phyloP scores from a whole-genome alignment of 139 green algal genomes.

The Micromonas commoda region DNA sequence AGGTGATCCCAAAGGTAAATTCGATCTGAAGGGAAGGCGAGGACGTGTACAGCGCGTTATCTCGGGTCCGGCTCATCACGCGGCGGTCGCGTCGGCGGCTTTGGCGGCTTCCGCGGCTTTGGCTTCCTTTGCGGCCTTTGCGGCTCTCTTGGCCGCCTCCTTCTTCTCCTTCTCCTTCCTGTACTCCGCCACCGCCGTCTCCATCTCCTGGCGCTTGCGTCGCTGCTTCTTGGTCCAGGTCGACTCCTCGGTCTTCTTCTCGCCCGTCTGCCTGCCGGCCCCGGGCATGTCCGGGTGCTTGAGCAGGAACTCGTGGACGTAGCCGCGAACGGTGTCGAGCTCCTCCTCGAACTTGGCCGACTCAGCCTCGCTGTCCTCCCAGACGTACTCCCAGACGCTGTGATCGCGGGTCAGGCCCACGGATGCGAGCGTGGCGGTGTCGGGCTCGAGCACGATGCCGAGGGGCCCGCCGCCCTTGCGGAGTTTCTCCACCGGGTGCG shows the following conservation, averaged over 20 bases:
- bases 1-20: no score
- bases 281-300: neutral
- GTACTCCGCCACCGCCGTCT: neutral
- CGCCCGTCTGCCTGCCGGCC: neutral
- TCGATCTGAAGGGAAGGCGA: no score
- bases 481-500: neutral
- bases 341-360: neutral
- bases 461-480: neutral
- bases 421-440: neutral
- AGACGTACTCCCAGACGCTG: slow-evolving; percentile 5
- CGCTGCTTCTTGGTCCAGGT: neutral
- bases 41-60: no score
- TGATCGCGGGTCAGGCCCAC: neutral
- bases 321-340: neutral
- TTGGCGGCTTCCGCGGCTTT: neutral
- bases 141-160: neutral
- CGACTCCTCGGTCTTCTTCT: neutral
- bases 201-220: neutral
- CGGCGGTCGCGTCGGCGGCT: neutral
- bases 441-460: neutral
- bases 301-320: neutral
- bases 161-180: neutral
- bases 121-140: neutral
- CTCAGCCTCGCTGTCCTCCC: neutral
- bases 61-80: neutral